Base-by-base conservation (phyloP, 164 flowering plant species). In the Saururus chinensis region DNA sequence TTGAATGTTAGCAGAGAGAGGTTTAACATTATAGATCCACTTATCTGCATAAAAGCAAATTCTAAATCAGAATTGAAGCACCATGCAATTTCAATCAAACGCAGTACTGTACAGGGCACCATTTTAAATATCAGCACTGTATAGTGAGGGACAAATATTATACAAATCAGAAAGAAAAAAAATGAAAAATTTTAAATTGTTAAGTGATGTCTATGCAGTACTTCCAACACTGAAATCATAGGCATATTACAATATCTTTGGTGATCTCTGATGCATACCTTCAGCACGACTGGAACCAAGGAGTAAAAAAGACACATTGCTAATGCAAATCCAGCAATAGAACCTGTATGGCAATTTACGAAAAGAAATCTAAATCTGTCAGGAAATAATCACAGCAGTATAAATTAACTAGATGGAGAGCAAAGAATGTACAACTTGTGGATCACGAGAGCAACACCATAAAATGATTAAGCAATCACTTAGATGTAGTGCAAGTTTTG, bases 241-340 rank as follows among this genome's bases (percentile, higher is more conserved):
- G 37, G 4, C 37, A 30, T 30, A 30, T 30, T 30, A 30, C 6
- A 6, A 30, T 30, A 30, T 2, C 37, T 30, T 30, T 30, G 45
- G 20, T 51, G 19, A 49, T 51, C 53, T 40, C 20, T 35, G 23
- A 56, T 9, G 42, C 67, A 59, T 81, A 92, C 98, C 97, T 86
- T 83, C 4, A 92, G 87, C 77, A 89, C 73, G 68, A 92, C 56
- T 9, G 98, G 96, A 42, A 92, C 96, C 26, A 73, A 71, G 19
- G 98, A 87, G 82, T 92, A 92, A 65, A 89, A 89, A 41, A 86
- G 68, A 74, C 89, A 92, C 96, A 92, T 87, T 11, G 98, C 93
- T 53, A 75, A 63, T 16, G 96, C 77, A 73, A 82, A 89, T 74
- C 98, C 96, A 64, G 79, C 40, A 65, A 86, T 62, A 86, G 75